These are phyloP conservation scores for Fusarium floridanum DNA, from an alignment of 2,329 filamentous ascomycete genomes.

Conservation along the genomic window DNA sequence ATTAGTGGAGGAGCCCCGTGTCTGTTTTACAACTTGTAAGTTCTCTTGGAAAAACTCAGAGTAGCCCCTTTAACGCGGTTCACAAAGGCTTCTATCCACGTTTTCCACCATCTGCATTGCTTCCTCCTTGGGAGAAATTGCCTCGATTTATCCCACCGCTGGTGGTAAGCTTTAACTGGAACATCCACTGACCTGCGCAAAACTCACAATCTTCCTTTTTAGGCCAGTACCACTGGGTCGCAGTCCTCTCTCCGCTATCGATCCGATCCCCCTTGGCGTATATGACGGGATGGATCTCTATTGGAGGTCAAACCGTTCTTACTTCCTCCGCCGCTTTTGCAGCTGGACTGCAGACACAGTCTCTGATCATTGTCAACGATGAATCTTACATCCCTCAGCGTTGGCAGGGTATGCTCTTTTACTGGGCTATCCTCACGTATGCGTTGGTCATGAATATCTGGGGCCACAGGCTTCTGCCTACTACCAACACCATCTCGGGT, in stretches of 20 bases:
- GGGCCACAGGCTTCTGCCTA: constrained; percentile 54
- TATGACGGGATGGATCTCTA: constrained; percentile 49
- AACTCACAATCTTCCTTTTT: neutral
- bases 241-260: constrained; percentile 30
- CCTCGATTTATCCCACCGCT: constrained; percentile 39
- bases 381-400: constrained; percentile 55
- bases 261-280: constrained; percentile 16
- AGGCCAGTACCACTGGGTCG: constrained; percentile 42
- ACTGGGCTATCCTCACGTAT: constrained; percentile 59
- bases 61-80: neutral
- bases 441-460: constrained; percentile 57
- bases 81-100: constrained; percentile 23
- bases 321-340: constrained; percentile 63
- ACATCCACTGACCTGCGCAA: neutral
- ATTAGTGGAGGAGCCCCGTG: constrained; percentile 61
- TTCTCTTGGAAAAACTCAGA: neutral
- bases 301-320: constrained; percentile 60
- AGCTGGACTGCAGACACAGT: constrained; percentile 58
- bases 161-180: constrained; percentile 19
- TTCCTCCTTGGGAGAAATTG: constrained; percentile 33
- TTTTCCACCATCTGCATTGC: constrained; percentile 35
- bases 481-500: constrained; percentile 49
- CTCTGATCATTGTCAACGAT: constrained; percentile 58
- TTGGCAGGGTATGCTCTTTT: constrained; percentile 62
- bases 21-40: constrained; percentile 53